These are phyloP conservation scores for Mycena vitilis DNA, from an alignment of 768 basidiomycete genomes.

Conservation along the genomic window DNA sequence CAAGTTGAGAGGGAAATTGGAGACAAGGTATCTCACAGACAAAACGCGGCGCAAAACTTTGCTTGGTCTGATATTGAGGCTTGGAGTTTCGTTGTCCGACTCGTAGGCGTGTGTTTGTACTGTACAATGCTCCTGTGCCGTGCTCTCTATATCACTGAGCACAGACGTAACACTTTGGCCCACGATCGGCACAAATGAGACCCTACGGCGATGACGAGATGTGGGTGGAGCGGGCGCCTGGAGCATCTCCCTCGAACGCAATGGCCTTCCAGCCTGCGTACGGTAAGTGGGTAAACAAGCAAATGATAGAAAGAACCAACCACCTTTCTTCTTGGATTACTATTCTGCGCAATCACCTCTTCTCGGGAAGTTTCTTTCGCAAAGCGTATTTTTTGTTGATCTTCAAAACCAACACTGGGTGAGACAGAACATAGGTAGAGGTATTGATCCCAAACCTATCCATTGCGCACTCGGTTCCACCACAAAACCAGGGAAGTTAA, in stretches of 20 bases:
- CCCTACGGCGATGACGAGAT: neutral
- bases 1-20: no score
- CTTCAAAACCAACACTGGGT: neutral
- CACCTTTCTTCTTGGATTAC: slow-evolving; percentile 11
- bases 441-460: slow-evolving; percentile 4
- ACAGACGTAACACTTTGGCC: neutral
- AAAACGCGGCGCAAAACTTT: neutral
- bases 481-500: neutral
- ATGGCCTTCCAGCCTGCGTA: neutral
- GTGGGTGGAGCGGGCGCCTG: neutral
- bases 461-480: neutral
- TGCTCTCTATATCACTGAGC: slow-evolving; percentile 2
- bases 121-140: neutral
- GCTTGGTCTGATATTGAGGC: neutral
- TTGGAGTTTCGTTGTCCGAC: neutral
- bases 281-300: neutral
- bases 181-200: slow-evolving; percentile 3
- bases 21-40: no score
- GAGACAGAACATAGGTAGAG: neutral
- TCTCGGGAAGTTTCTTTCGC: neutral
- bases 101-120: neutral
- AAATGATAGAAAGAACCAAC: neutral
- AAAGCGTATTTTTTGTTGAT: neutral
- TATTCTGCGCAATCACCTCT: neutral
- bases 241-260: neutral